Percentiles rank a stretch among this genome's conserved stretches.
Evolutionary conservation across 495 filamentous ascomycete species (phyloP).

Genomic region (Neurospora sp.): DNA sequence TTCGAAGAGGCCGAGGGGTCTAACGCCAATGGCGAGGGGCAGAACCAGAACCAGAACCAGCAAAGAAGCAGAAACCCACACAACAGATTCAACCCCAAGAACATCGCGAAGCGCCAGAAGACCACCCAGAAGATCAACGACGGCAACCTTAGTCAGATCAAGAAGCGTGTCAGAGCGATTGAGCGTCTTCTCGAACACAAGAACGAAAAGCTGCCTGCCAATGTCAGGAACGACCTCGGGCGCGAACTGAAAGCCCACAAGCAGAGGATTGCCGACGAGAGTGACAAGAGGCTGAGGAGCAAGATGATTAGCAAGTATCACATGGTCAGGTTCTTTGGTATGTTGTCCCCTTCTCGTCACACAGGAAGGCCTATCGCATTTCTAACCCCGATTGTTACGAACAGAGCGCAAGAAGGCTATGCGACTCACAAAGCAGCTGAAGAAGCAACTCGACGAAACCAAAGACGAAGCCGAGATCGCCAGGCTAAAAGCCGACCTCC

Average conservation of each 20-base stretch:
- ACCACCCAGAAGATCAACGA: constrained; percentile 21
- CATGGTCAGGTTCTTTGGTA: constrained; percentile 86
- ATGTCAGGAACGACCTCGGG: constrained; percentile 66
- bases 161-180: constrained; percentile 51
- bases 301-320: constrained; percentile 82
- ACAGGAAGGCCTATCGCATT: background rate
- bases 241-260: constrained; percentile 68
- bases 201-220: constrained; percentile 54
- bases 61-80: background rate
- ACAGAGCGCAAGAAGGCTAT: constrained; percentile 78
- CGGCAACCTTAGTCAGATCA: constrained; percentile 34
- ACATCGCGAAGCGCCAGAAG: constrained; percentile 20
- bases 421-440: constrained; percentile 54
- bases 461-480: constrained; percentile 39
- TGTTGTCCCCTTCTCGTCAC: constrained; percentile 9
- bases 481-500: constrained; percentile 46
- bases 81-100: constrained; percentile 5
- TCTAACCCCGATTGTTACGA: background rate
- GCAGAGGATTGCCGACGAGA: constrained; percentile 51
- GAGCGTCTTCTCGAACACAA: constrained; percentile 50
- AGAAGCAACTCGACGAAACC: constrained; percentile 41
- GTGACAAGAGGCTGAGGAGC: constrained; percentile 49
- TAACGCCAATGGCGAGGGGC: constrained; percentile 1
- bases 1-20: constrained; percentile 15
- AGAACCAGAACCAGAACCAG: constrained; percentile 7